Base-by-base conservation (phyloP, 176 grass and related monocot species). In the Paspalum vaginatum region DNA sequence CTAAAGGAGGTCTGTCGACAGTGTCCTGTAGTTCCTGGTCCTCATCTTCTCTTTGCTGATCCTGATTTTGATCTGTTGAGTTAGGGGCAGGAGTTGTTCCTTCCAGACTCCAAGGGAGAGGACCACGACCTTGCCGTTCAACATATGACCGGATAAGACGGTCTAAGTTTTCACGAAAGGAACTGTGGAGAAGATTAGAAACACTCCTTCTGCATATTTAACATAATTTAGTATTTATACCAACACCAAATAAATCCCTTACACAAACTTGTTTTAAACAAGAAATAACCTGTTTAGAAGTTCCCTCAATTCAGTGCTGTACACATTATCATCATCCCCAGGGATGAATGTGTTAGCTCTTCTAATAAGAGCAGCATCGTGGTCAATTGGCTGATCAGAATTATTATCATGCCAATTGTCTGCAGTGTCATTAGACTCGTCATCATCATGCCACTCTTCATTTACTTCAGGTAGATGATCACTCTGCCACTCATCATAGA, bases 91-190 rank as follows among this genome's bases (percentile, higher is more conserved):
- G 78, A 47, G 88, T 79, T 67, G 88, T 59, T 81, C 74, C 76
- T 68, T 93, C 85, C 85, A 91, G 71, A 77, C 87, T 82, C 96
- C 93, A 91, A 75, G 87, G 79, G 44, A 89, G 82, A 22, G 92
- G 87, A 68, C 83, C 88, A 63, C 62, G 90, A 21, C 92, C 90
- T 85, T 95, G 96, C 55, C 90, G 84, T 53, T 95, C 78, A 52
- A 99, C 85, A 62, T 99, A 95, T 41, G 92, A 91, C 44, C 88
- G 84, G 84, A 99, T 93, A 83, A 99, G 81, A 26, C 53, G 90
- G 73, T 99, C 96, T 77, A 99, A 88, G 64, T 93, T 99, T 87
- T 95, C 88, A 76, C 92, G 90, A 85, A 99, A 95, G 56, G 92
- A 67, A 44, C 92, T 99, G 11, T 93, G 90, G 79, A 95, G 96